These are phyloP conservation scores for Clarireedia hainanense DNA, from an alignment of 2,329 filamentous ascomycete genomes.

Conservation along the genomic window DNA sequence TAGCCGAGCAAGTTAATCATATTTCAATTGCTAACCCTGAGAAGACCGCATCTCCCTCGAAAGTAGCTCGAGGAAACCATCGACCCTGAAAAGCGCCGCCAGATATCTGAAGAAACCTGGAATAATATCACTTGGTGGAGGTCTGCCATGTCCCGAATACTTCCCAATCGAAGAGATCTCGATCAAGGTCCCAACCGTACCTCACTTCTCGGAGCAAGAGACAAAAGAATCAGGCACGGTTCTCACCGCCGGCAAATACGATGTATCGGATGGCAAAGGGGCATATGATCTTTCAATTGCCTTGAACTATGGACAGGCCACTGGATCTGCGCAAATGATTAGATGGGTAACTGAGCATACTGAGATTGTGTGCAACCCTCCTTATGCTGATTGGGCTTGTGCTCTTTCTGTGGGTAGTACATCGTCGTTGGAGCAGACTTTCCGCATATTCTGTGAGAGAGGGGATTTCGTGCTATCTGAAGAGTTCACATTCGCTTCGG, in stretches of 20 bases:
- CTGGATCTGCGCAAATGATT: conserved; percentile 77
- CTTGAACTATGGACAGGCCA: conserved; percentile 88
- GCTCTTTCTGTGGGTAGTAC: conserved; percentile 82
- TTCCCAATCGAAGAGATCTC: conserved; percentile 82
- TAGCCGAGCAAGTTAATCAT: conserved; percentile 10
- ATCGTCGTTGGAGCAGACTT: conserved; percentile 71
- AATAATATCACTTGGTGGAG: conserved; percentile 86
- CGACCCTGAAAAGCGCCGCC: conserved; percentile 76
- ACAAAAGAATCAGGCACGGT: conserved; percentile 51
- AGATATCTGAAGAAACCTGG: conserved; percentile 69
- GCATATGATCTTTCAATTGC: conserved; percentile 73
- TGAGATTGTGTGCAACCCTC: conserved; percentile 78
- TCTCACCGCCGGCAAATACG: conserved; percentile 73
- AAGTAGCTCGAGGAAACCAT: conserved; percentile 51
- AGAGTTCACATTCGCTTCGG: conserved; percentile 79
- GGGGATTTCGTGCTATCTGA: conserved; percentile 78
- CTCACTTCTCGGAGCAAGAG: conserved; percentile 63
- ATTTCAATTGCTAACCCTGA: conserved; percentile 1
- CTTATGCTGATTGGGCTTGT: conserved; percentile 85
- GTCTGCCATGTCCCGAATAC: conserved; percentile 79
- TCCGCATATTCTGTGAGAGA: conserved; percentile 72
- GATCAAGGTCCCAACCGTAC: conserved; percentile 63
- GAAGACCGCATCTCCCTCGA: conserved; percentile 52
- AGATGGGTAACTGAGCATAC: conserved; percentile 93
- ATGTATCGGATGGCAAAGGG: conserved; percentile 52